Evolutionary conservation across 2,329 filamentous ascomycete species (phyloP).

Genomic region (Colletotrichum eremochloae): DNA sequence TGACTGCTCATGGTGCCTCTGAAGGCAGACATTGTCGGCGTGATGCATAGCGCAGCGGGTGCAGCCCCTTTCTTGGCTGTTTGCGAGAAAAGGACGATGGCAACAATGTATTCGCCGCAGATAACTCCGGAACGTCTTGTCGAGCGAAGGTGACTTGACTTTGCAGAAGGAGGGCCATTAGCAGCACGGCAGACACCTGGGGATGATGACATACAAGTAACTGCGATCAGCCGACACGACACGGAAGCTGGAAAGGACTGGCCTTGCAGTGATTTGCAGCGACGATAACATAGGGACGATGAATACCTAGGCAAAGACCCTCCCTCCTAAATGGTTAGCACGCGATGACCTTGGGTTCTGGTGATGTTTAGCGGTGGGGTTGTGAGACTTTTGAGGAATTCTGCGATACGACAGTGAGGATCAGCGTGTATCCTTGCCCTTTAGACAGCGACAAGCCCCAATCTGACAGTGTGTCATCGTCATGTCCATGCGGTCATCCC

Average conservation of each 20-base stretch:
- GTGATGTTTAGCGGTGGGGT: constrained; percentile 31
- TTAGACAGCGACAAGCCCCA: constrained; percentile 16
- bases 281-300: neutral
- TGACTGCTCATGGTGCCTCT: neutral
- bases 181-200: neutral
- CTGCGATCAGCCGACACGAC: neutral
- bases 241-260: neutral
- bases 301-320: neutral
- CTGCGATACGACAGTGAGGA: constrained; percentile 31
- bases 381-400: constrained; percentile 17
- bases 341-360: constrained; percentile 16
- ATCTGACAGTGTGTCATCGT: neutral
- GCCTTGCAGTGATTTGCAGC: neutral
- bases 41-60: neutral
- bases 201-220: neutral
- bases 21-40: neutral
- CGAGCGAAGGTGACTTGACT: neutral
- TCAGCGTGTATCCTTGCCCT: constrained; percentile 27
- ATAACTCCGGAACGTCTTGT: too few relatives aligned
- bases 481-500: constrained; percentile 24
- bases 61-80: neutral
- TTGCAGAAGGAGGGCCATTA: neutral
- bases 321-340: neutral
- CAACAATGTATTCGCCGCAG: neutral
- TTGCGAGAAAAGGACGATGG: neutral